Percentiles rank a stretch among this genome's conserved stretches.
Evolutionary conservation across 1,284 basidiomycete species (phyloP).

Genomic region (Austroboletus niveus): DNA sequence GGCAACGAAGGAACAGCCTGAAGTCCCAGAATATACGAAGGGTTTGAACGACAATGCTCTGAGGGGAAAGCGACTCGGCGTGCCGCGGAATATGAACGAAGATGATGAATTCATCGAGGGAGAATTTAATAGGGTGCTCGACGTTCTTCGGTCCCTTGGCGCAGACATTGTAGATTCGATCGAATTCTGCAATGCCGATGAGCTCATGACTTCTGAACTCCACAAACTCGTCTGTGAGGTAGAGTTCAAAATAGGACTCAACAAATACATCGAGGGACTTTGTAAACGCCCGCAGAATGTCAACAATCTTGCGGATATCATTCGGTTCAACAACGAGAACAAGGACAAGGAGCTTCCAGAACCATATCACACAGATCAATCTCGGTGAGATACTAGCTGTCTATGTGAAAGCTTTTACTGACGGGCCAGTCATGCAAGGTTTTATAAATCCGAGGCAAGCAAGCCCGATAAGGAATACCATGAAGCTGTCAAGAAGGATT

Average conservation of each 20-base stretch:
- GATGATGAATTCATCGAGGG: slow-evolving; percentile 11
- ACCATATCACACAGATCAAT: slow-evolving; percentile 42
- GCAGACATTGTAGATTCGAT: slow-evolving; percentile 44
- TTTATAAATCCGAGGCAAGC: slow-evolving; percentile 38
- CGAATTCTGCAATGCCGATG: slow-evolving; percentile 38
- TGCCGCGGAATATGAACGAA: slow-evolving; percentile 34
- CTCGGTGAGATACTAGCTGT: slow-evolving; percentile 29
- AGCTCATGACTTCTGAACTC: slow-evolving; percentile 30
- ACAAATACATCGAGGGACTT: slow-evolving; percentile 24
- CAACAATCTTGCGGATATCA: slow-evolving; percentile 40
- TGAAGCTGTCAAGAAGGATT: slow-evolving; percentile 36
- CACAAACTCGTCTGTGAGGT: slow-evolving; percentile 36
- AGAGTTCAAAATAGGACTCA: slow-evolving; percentile 42
- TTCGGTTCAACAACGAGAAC: slow-evolving; percentile 43
- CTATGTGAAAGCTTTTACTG: background rate
- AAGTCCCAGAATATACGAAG: slow-evolving; percentile 40
- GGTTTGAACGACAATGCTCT: slow-evolving; percentile 38
- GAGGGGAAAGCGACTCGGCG: slow-evolving; percentile 41
- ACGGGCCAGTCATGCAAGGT: slow-evolving; percentile 22
- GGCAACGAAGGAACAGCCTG: slow-evolving; percentile 42
- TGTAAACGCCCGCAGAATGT: slow-evolving; percentile 28
- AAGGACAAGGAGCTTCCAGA: slow-evolving; percentile 40
- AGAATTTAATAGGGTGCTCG: slow-evolving; percentile 40
- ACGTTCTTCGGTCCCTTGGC: slow-evolving; percentile 37
- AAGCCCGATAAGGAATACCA: slow-evolving; percentile 38